These are phyloP conservation scores for Lactarius akahatsu DNA, from an alignment of 768 basidiomycete species.

Conservation along the genomic window DNA sequence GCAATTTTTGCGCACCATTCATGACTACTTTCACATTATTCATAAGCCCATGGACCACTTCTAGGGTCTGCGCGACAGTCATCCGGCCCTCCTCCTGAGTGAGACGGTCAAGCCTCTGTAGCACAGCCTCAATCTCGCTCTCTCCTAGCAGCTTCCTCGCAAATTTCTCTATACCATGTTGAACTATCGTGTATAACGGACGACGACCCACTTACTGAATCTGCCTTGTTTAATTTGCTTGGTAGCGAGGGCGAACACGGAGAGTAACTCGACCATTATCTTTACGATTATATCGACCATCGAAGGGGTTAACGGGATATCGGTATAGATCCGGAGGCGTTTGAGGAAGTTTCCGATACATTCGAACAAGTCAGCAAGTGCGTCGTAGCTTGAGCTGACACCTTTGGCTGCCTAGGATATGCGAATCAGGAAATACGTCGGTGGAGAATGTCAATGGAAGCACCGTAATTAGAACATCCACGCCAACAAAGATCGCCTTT, in stretches of 20 bases:
- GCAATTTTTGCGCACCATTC: background rate
- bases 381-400: background rate
- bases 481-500: background rate
- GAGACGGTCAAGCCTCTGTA: slow-evolving; percentile 3
- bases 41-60: slow-evolving; percentile 5
- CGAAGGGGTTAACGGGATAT: background rate
- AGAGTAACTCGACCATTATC: slow-evolving; percentile 12
- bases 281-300: background rate
- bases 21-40: slow-evolving; percentile 5
- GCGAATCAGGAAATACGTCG: background rate
- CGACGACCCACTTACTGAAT: background rate
- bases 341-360: slow-evolving; percentile 8
- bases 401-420: background rate
- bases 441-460: background rate
- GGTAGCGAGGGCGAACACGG: slow-evolving; percentile 1
- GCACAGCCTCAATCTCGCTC: background rate
- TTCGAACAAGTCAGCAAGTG: slow-evolving; percentile 6
- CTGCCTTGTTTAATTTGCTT: slow-evolving; percentile 8
- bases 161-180: slow-evolving; percentile 1
- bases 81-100: slow-evolving; percentile 7
- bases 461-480: background rate
- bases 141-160: slow-evolving; percentile 12
- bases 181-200: background rate
- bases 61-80: slow-evolving; percentile 2
- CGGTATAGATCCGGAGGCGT: slow-evolving; percentile 8